These are phyloP conservation scores for Basipetospora chlamydospora DNA, from an alignment of 2,329 filamentous ascomycete genomes.

Conservation along the genomic window DNA sequence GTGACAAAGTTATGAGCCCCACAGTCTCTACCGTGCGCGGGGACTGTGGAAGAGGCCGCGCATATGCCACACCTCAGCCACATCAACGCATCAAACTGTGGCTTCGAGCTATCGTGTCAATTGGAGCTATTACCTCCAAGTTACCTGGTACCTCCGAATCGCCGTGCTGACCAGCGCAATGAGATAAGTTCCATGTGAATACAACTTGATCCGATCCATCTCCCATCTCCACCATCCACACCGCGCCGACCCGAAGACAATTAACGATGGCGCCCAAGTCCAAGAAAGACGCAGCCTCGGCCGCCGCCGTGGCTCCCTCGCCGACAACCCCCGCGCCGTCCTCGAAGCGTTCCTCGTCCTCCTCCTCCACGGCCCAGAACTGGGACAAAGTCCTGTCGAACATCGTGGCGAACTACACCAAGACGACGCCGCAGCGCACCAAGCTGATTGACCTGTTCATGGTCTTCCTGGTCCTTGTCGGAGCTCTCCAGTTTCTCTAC, in stretches of 20 bases:
- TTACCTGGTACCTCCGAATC: too few species aligned
- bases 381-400: conserved; percentile 49
- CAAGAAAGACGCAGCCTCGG: conserved; percentile 24
- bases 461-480: conserved; percentile 71
- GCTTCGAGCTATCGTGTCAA: conserved; percentile 21
- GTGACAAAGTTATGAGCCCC: too few species aligned
- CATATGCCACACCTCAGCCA: conserved; percentile 9
- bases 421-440: conserved; percentile 73
- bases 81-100: conserved; percentile 8
- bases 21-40: too few species aligned
- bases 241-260: conserved; percentile 3
- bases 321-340: conserved; percentile 7
- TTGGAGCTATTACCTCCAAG: conserved; percentile 10
- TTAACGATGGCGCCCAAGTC: conserved; percentile 33
- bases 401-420: conserved; percentile 64
- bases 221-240: conserved; percentile 5
- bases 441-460: conserved; percentile 90
- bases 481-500: conserved; percentile 85
- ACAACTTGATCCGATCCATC: conserved; percentile 5
- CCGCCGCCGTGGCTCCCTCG: conserved; percentile 17
- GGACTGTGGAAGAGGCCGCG: too few species aligned
- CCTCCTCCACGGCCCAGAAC: conserved; percentile 16
- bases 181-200: conserved; percentile 8
- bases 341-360: conserved; percentile 15
- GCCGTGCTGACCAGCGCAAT: too few species aligned